phyloP scores from a whole-genome alignment of 352 stramenopile species.

The Pythium dissimile region DNA sequence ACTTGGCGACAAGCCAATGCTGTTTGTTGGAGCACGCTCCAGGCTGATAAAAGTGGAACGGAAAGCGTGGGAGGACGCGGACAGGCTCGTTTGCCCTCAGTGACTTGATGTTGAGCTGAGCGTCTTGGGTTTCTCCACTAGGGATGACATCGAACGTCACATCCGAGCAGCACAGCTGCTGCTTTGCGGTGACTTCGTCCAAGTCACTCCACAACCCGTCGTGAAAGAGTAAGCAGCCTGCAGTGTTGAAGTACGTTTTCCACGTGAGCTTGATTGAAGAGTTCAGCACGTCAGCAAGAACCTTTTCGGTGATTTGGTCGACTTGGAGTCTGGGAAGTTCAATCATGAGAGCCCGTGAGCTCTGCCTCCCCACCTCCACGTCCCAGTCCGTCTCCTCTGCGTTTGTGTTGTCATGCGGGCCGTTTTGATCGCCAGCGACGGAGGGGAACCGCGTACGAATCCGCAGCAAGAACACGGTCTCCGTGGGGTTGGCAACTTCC shows the following conservation, averaged over 20 bases:
- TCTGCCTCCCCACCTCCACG: slow-evolving; percentile 25
- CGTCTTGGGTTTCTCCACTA: too few relatives aligned
- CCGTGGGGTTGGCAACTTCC: slow-evolving; percentile 63
- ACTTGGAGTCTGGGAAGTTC: slow-evolving; percentile 9
- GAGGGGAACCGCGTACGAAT: too few relatives aligned
- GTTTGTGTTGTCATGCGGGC: too few relatives aligned
- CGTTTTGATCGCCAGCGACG: too few relatives aligned
- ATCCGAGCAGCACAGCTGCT: slow-evolving; percentile 9
- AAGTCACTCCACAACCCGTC: slow-evolving; percentile 10
- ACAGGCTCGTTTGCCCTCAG: too few relatives aligned
- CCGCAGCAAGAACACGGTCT: slow-evolving; percentile 60
- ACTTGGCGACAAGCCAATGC: neutral
- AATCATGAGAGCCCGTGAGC: slow-evolving; percentile 14
- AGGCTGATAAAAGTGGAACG: slow-evolving; percentile 22
- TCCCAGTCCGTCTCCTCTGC: slow-evolving; percentile 10
- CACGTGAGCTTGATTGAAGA: slow-evolving; percentile 9
- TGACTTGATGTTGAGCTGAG: too few relatives aligned
- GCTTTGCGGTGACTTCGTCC: neutral
- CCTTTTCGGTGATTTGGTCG: neutral
- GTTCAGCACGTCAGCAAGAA: slow-evolving; percentile 12
- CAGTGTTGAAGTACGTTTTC: slow-evolving; percentile 28
- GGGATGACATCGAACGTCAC: neutral
- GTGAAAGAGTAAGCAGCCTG: slow-evolving; percentile 15
- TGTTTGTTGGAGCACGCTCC: neutral
- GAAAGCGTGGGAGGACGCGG: slow-evolving; percentile 10